Conservation (phyloP, 495 filamentous ascomycete genomes). For the Chlorociboria aeruginascens region DNA sequence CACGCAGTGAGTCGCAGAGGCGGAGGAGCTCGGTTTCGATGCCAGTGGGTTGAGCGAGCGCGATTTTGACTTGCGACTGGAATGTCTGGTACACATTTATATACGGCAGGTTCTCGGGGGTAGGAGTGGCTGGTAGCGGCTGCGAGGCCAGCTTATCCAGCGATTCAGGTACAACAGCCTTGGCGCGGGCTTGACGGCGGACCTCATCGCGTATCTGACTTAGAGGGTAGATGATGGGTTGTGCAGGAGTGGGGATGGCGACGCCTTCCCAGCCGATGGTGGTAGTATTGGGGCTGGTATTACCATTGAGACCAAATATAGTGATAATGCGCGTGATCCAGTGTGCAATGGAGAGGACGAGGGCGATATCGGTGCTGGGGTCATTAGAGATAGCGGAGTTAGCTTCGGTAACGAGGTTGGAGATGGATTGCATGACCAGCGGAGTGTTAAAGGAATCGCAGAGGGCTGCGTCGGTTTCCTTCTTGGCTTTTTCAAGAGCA, state of each 20-base stretch:
- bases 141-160: conserved; percentile 10
- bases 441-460: conserved; percentile 71
- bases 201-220: conserved; percentile 46
- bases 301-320: conserved; percentile 58
- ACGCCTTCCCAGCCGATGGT: conserved; percentile 56
- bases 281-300: conserved; percentile 29
- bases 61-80: conserved; percentile 17
- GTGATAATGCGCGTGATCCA: conserved; percentile 60
- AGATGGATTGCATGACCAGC: conserved; percentile 49
- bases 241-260: conserved; percentile 40
- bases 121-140: conserved; percentile 2
- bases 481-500: conserved; percentile 39
- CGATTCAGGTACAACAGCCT: conserved; percentile 17
- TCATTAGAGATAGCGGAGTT: conserved; percentile 43
- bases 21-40: conserved; percentile 40
- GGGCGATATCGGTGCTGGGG: conserved; percentile 26
- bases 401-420: conserved; percentile 49
- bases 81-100: conserved; percentile 16
- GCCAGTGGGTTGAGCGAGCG: conserved; percentile 27
- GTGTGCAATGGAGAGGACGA: conserved; percentile 27
- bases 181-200: conserved; percentile 33
- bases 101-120: conserved; percentile 10
- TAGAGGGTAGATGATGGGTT: conserved; percentile 42
- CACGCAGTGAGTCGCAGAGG: conserved; percentile 55
- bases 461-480: conserved; percentile 42